phyloP scores from a whole-genome alignment of 148 eudicot species.

The Pouteria glomerata region DNA sequence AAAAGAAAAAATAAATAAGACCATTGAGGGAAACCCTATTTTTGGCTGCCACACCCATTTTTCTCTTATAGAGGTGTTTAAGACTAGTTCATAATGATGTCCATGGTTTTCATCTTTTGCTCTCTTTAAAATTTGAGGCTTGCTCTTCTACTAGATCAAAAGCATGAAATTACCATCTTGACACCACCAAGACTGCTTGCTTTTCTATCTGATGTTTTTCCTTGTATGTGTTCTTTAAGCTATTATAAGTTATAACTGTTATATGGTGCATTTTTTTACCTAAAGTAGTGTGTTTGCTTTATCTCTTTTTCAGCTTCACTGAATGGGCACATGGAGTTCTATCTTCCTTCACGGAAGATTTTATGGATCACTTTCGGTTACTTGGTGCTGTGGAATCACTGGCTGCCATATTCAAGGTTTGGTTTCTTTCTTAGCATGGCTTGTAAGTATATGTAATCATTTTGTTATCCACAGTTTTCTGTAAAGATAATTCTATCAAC shows the following conservation, averaged over 20 bases:
- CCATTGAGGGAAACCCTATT: too few species aligned
- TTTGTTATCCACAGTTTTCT: not conserved
- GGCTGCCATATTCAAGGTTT: conserved; percentile 87
- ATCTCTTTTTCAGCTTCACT: conserved; percentile 59
- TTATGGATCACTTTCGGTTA: conserved; percentile 63
- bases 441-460: not conserved
- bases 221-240: too few species aligned
- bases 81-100: not conserved
- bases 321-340: conserved; percentile 76
- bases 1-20: too few species aligned
- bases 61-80: not conserved
- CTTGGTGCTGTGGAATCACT: conserved; percentile 81
- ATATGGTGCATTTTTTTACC: conserved; percentile 2
- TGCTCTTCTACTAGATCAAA: too few species aligned
- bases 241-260: not conserved
- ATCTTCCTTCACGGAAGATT: conserved; percentile 52
- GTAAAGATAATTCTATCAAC: too few species aligned
- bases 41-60: not conserved
- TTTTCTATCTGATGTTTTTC: too few species aligned
- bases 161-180: too few species aligned
- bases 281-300: not conserved
- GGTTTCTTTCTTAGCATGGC: conserved; percentile 8
- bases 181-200: too few species aligned
- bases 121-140: too few species aligned
- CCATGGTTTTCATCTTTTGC: not conserved